Conservation (phyloP, 208 protist species). For the Acanthamoeba healyi region DNA sequence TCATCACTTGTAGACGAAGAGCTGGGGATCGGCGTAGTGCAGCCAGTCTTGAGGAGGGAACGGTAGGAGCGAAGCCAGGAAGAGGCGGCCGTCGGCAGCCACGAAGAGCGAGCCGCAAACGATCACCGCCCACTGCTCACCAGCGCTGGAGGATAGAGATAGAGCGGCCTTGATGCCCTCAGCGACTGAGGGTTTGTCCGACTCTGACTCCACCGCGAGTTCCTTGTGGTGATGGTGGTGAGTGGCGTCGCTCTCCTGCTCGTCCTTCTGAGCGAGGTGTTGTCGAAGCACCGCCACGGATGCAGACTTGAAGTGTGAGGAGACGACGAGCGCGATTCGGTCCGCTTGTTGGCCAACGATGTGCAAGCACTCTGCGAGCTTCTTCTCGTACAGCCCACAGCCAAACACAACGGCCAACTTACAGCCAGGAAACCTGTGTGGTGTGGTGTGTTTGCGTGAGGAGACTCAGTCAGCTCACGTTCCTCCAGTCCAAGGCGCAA, state of each 20-base stretch:
- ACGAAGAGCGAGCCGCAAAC: constrained; percentile 27
- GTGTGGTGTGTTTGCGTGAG: too few relatives aligned
- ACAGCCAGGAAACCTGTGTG: background rate
- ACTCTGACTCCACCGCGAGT: background rate
- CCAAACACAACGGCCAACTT: background rate
- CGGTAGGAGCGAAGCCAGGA: background rate
- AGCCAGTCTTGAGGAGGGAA: background rate
- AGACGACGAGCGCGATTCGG: background rate
- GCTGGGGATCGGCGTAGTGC: constrained; percentile 1
- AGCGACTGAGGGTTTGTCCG: background rate
- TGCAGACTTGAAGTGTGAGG: background rate
- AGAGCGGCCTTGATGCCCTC: background rate
- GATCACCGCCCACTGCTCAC: background rate
- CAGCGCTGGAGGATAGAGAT: background rate
- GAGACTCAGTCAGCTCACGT: too few relatives aligned
- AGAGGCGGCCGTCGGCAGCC: background rate
- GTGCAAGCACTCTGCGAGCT: background rate
- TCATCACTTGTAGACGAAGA: background rate
- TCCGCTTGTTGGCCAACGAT: background rate
- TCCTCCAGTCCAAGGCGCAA: background rate
- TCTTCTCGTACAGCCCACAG: constrained; percentile 32
- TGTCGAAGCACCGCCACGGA: background rate
- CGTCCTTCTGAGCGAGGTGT: background rate
- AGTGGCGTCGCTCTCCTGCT: background rate
- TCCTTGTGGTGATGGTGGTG: background rate